Percentiles rank a stretch among this genome's conserved stretches.
These are phyloP conservation scores for Tetrahymena thermophila DNA, from an alignment of 73 alveolate species.

Conservation along the genomic window DNA sequence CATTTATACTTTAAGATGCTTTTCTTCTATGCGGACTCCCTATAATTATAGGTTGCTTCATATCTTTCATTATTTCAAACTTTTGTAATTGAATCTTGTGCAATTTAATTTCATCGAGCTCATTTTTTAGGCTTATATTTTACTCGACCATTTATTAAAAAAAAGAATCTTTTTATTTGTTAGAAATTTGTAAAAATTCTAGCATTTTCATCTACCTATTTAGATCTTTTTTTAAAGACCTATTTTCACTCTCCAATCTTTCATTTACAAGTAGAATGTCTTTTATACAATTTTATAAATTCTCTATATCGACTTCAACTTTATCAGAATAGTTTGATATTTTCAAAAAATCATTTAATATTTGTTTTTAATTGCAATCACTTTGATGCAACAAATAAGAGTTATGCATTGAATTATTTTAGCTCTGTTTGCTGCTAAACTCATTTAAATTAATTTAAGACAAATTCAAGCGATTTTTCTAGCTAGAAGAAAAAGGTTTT, in stretches of 20 bases:
- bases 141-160: neutral
- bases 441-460: neutral
- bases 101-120: neutral
- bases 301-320: neutral
- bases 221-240: neutral
- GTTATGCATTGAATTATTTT: neutral
- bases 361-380: neutral
- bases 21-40: neutral
- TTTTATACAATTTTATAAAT: neutral
- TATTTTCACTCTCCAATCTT: neutral
- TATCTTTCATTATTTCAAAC: neutral
- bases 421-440: neutral
- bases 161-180: neutral
- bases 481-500: neutral
- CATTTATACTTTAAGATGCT: neutral
- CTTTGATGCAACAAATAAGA: neutral
- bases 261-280: neutral
- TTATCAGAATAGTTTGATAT: neutral
- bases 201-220: neutral
- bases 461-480: neutral
- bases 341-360: neutral
- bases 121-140: neutral
- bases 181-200: neutral
- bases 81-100: neutral
- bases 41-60: neutral